Base-by-base conservation (phyloP, 164 flowering plant species). In the Berberis vulgaris region DNA sequence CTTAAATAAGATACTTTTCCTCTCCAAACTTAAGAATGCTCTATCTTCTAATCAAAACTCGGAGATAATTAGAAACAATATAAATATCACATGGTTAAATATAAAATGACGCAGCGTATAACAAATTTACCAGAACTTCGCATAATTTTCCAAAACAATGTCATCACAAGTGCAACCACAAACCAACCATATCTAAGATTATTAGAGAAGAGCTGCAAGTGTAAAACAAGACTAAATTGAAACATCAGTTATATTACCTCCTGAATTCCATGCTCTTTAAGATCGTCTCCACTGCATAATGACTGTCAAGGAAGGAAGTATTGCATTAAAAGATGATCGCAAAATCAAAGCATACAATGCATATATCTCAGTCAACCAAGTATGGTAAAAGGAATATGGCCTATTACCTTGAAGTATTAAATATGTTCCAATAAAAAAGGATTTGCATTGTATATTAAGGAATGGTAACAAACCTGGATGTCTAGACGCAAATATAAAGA, bases 401-500 rank as follows among this genome's bases (percentile, higher is more conserved):
- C 26, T 26, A 26, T 26, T 26, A 26, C 26, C 26, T 26, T 26
- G 26, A 26, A 26, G 26, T 26, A 26, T 26, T 26, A 26, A 26
- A 26, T 26, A 26, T 26, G 26, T 26, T 26, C 26, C 26, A 26
- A 26, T 26, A 26, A 26, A 26, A 26, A 26, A 26, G 26, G 26
- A 26, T 26, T 26, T 26, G 26, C 26, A 26, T 26, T 26, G 26
- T 26, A 26, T 26, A 26, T 26, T 26, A 26, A 55, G 5, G 60
- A 49, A 13, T 12, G 49, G 26, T 41, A 44, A 65, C 76, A 60
- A 63, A 94, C 99, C 97, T 94, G 89, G 68, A 72, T 67, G 42
- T 91, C 90, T 64, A 91, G 70, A 60, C 80, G 84, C 83, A 82
- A 65, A 74, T 94, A 91, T 54, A 91, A 54, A 59, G 94, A 67